phyloP scores from a whole-genome alignment of 1,284 basidiomycete species.

The Moesziomyces globuligerus region DNA sequence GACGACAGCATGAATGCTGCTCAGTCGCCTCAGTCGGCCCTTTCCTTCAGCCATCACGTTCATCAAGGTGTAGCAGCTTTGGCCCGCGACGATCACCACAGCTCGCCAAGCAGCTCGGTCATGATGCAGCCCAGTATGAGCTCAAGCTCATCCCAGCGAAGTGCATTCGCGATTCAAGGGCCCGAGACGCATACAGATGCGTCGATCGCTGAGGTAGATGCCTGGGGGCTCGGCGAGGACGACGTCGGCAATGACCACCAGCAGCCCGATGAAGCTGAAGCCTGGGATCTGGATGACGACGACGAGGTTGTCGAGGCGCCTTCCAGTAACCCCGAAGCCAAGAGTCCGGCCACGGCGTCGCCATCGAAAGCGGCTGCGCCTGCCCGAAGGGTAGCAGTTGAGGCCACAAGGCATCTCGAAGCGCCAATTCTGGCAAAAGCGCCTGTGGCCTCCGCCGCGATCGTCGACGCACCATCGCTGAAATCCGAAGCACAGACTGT shows the following conservation, averaged over 20 bases:
- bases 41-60: not conserved
- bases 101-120: slow-evolving; percentile 22
- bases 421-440: no score
- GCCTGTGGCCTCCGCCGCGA: no score
- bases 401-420: no score
- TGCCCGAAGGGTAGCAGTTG: no score
- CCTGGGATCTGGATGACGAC: slow-evolving; percentile 39
- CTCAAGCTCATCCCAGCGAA: slow-evolving; percentile 33
- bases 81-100: slow-evolving; percentile 9
- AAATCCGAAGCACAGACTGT: no score
- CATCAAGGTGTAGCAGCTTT: slow-evolving; percentile 18
- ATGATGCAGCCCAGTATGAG: slow-evolving; percentile 30
- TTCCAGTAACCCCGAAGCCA: not conserved
- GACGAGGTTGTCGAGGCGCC: not conserved
- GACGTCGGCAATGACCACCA: slow-evolving; percentile 11
- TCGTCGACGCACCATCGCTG: no score
- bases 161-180: slow-evolving; percentile 23
- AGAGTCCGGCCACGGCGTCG: not conserved
- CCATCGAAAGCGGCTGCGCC: slow-evolving; percentile 1
- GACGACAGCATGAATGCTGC: not conserved
- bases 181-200: not conserved
- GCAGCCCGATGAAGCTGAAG: slow-evolving; percentile 23
- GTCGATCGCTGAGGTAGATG: slow-evolving; percentile 31
- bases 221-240: slow-evolving; percentile 53
- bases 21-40: not conserved